Evolutionary conservation across 768 basidiomycete genomes (phyloP).

Genomic region (Rhizopogon salebrosus): DNA sequence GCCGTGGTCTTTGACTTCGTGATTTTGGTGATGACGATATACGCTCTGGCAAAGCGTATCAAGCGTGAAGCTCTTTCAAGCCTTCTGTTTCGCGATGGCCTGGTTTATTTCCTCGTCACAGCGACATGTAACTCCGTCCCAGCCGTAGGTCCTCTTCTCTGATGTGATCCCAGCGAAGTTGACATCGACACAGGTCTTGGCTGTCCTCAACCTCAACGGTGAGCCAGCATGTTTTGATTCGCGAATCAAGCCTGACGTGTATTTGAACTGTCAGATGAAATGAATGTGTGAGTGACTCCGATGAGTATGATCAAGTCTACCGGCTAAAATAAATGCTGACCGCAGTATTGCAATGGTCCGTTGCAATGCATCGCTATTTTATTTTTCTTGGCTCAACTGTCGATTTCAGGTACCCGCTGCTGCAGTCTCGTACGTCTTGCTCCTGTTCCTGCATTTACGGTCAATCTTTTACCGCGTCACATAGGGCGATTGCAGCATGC

Average conservation of each 20-base stretch:
- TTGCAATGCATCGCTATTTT: conserved; percentile 11
- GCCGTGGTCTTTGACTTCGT: conserved; percentile 68
- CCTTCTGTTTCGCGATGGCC: conserved; percentile 67
- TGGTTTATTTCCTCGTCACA: conserved; percentile 63
- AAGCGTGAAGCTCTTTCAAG: conserved; percentile 61
- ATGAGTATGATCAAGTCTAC: background rate
- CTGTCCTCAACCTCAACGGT: conserved; percentile 57
- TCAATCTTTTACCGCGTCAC: conserved; percentile 1
- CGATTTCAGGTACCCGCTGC: conserved; percentile 55
- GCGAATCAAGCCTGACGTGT: conserved; percentile 4
- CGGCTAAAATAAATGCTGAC: background rate
- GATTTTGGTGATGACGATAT: conserved; percentile 50
- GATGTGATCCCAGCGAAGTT: background rate
- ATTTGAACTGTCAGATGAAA: conserved; percentile 35
- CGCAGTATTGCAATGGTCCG: conserved; percentile 48
- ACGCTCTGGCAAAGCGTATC: conserved; percentile 40
- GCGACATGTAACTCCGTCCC: conserved; percentile 64
- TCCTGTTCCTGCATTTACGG: background rate
- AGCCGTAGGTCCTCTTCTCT: conserved; percentile 42
- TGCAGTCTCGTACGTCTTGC: conserved; percentile 48
- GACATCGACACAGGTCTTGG: conserved; percentile 39
- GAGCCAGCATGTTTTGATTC: conserved; percentile 17
- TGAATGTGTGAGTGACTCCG: conserved; percentile 51
- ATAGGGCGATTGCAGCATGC: conserved; percentile 53
- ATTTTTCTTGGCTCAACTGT: background rate